Percentiles rank a stretch among this genome's conserved stretches.
Evolutionary conservation across 768 basidiomycete species (phyloP).

Genomic region (Coprinopsis strossmayeri): DNA sequence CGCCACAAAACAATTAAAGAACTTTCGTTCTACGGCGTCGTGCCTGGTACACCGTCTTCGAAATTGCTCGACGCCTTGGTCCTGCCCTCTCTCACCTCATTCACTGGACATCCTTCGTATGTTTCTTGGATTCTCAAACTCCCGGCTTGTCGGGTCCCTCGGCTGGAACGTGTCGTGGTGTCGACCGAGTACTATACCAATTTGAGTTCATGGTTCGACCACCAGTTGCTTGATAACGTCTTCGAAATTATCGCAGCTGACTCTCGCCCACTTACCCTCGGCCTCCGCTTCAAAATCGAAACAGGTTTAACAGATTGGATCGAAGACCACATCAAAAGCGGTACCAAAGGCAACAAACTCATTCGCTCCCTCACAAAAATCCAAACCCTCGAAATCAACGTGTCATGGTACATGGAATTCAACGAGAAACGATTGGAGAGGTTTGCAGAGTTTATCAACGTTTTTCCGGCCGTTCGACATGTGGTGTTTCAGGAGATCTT

Average conservation of each 20-base stretch:
- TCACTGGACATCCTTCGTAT: neutral
- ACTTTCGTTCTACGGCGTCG: neutral
- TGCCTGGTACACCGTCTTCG: neutral
- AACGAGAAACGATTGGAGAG: neutral
- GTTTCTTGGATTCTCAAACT: slow-evolving; percentile 1
- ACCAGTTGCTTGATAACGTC: neutral
- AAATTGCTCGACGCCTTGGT: neutral
- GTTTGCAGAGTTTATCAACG: neutral
- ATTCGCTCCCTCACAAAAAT: neutral
- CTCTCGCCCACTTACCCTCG: neutral
- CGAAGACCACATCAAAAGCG: neutral
- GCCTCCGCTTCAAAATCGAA: neutral
- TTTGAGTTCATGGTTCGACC: neutral
- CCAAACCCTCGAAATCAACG: neutral
- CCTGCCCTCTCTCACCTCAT: neutral
- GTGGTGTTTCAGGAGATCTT: neutral
- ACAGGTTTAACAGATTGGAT: neutral
- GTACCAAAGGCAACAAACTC: neutral
- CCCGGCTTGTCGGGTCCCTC: neutral
- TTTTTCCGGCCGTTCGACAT: neutral
- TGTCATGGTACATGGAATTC: slow-evolving; percentile 3
- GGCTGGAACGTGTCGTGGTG: neutral
- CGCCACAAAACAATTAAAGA: neutral
- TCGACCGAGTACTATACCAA: neutral
- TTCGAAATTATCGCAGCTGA: neutral